Base-by-base conservation (phyloP, 148 eudicot species). In the Chenopodium album region DNA sequence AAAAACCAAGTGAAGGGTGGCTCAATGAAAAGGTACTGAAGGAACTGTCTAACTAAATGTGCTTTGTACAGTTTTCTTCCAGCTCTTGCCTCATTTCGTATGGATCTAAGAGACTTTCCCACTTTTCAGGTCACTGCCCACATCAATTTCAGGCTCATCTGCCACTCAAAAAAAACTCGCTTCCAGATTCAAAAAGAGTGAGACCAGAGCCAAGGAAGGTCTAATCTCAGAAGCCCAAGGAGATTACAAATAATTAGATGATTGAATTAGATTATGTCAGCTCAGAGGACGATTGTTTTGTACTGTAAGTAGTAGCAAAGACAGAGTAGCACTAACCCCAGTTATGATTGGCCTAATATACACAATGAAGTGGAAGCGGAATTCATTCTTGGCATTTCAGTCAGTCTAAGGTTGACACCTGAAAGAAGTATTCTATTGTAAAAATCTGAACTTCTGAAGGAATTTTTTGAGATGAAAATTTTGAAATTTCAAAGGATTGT, bases 211-310 rank as follows among this genome's bases (percentile, higher is more conserved):
- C 83, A 48, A 72, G 47, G 46, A 74, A 87, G 77, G 77, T 85
- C 75, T 46, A 84, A 79, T 60, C 86, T 20, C 86, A 83, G 66
- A 84, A 91, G 85, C 74, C 34, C 52, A 84, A 86, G 66, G 77
- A 87, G 78, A 85, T 64, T 78, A 77, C 81, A 17, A 88, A 78
- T 73, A 95, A 95, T 26, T 26, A 26, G 86, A 87, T 93, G 92
- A 92, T 93, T 83, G 98, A 95, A 84, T 78, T 95, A 67, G 94
- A 93, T 4, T 86, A 87, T 76, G 67, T 85, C 56, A 95, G 99
- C 87, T 95, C 98, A 52, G 99, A 95, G 78, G 99, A 95, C 63
- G 99, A 93, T 64, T 47, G 78, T 52, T 64, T 62, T 23, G 32
- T 5, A 68, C 37, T 81, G 67, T 81, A 76, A 81, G 37, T 7